Percentiles rank a stretch among this genome's conserved stretches.
Conservation (phyloP, 768 basidiomycete species). For the Pisolithus albus region DNA sequence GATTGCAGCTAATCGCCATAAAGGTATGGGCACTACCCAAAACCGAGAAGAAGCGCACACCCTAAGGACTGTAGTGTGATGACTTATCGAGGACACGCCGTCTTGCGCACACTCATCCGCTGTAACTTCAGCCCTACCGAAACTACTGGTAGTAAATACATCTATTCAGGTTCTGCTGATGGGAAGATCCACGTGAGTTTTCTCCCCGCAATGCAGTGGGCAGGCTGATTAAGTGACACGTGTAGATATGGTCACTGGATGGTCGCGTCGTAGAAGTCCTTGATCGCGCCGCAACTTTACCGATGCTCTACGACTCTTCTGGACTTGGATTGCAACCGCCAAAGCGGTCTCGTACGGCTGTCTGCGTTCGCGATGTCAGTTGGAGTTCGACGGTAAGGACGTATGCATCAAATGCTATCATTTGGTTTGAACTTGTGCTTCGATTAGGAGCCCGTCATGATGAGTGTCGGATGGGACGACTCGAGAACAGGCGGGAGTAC, state of each 20-base stretch:
- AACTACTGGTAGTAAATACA: conserved; percentile 87
- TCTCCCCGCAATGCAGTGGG: conserved; percentile 1
- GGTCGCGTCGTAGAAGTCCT: conserved; percentile 78
- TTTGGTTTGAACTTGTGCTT: conserved; percentile 1
- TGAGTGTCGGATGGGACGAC: conserved; percentile 88
- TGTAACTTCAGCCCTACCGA: conserved; percentile 94
- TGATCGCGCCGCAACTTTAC: conserved; percentile 67
- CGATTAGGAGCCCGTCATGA: conserved; percentile 72
- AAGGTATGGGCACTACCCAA: conserved; percentile 63
- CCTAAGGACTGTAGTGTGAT: conserved; percentile 91
- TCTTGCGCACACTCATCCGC: conserved; percentile 86
- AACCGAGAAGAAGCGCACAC: conserved; percentile 56
- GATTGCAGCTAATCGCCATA: conserved; percentile 1
- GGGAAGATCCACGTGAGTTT: conserved; percentile 71
- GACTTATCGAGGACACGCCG: conserved; percentile 90
- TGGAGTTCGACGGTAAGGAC: conserved; percentile 79
- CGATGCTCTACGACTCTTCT: conserved; percentile 70
- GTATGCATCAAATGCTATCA: neutral
- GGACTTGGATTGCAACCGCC: conserved; percentile 41
- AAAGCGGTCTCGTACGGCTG: conserved; percentile 23
- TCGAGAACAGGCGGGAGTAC: conserved; percentile 53
- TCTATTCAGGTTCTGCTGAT: conserved; percentile 90
- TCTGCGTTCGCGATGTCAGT: conserved; percentile 87
- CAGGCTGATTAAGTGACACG: neutral
- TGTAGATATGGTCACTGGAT: conserved; percentile 91